A percentile compares a stretch with the other conserved stretches of the same genome.
phyloP scores from a whole-genome alignment of 148 eudicot genomes.

The Suaeda aralocaspica region DNA sequence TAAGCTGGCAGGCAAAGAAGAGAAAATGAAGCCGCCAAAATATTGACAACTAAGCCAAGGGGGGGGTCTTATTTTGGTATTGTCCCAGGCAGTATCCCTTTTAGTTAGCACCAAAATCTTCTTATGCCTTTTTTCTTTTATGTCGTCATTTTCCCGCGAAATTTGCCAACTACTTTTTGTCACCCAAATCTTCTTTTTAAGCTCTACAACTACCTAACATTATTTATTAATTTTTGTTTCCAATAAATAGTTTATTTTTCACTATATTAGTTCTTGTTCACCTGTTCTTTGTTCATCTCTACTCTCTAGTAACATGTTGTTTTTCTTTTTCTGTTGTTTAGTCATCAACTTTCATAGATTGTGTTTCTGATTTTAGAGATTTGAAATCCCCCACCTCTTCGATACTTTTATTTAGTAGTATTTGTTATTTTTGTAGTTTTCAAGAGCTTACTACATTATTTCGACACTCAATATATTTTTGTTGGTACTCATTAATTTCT shows the following conservation, averaged over 20 bases:
- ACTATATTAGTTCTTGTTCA: slow-evolving; percentile 7
- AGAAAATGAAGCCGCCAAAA: background rate
- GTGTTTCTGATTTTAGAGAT: background rate
- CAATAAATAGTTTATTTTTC: background rate
- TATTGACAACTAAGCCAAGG: slow-evolving; percentile 3
- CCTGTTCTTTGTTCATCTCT: slow-evolving; percentile 6
- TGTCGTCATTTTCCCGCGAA: background rate
- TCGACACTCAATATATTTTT: too few species aligned
- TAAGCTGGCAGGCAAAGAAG: slow-evolving; percentile 10
- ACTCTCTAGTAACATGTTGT: background rate
- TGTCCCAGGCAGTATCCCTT: slow-evolving; percentile 23
- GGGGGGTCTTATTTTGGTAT: slow-evolving; percentile 16
- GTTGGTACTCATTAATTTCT: too few species aligned
- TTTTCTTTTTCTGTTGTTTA: background rate
- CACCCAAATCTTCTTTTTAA: background rate
- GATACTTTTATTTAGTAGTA: too few species aligned
- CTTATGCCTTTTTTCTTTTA: background rate
- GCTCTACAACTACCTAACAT: slow-evolving; percentile 6
- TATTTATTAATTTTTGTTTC: background rate
- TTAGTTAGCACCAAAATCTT: background rate
- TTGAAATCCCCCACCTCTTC: background rate
- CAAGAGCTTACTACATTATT: too few species aligned
- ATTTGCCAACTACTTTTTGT: slow-evolving; percentile 14
- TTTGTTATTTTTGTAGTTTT: too few species aligned
- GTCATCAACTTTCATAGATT: slow-evolving; percentile 4